Conservation (phyloP, 2,329 filamentous ascomycete genomes). For the Claviceps spartinae region DNA sequence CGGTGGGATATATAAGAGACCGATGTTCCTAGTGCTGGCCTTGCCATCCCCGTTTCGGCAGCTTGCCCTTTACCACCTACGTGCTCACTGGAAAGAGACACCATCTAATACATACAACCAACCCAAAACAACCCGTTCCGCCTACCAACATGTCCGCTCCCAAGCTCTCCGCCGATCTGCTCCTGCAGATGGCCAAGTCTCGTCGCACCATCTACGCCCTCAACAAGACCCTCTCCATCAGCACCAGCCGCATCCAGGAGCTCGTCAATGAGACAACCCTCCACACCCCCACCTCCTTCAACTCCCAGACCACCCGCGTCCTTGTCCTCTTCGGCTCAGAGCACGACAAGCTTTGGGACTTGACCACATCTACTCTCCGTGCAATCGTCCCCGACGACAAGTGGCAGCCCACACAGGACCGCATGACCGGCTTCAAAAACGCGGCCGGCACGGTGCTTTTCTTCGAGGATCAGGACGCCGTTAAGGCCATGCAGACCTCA, state of each 20-base stretch:
- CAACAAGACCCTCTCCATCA: slow-evolving; percentile 43
- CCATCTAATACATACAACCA: background rate
- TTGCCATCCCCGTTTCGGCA: no score
- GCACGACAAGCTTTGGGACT: slow-evolving; percentile 80
- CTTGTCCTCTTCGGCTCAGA: slow-evolving; percentile 69
- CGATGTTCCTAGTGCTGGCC: no score
- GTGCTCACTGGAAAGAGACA: no score
- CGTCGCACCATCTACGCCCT: slow-evolving; percentile 60
- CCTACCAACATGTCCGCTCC: slow-evolving; percentile 25
- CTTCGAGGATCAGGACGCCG: slow-evolving; percentile 62
- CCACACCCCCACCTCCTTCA: slow-evolving; percentile 71
- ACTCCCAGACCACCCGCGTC: slow-evolving; percentile 70
- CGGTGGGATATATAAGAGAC: no score
- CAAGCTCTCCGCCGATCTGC: slow-evolving; percentile 29
- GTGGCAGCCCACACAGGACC: slow-evolving; percentile 38
- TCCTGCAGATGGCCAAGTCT: slow-evolving; percentile 51
- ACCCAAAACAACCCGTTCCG: no score
- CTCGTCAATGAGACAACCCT: slow-evolving; percentile 51
- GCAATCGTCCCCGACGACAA: slow-evolving; percentile 49
- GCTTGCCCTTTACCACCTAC: no score
- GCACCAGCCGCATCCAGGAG: slow-evolving; percentile 44
- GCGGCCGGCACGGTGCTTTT: slow-evolving; percentile 77
- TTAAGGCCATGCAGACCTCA: slow-evolving; percentile 52
- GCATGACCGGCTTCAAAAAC: slow-evolving; percentile 45
- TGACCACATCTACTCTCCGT: slow-evolving; percentile 38